Evolutionary conservation across 2,329 filamentous ascomycete genomes (phyloP), one percentile per base, ranked within the genome.

Genomic region (Cladosporium oxysporum): DNA sequence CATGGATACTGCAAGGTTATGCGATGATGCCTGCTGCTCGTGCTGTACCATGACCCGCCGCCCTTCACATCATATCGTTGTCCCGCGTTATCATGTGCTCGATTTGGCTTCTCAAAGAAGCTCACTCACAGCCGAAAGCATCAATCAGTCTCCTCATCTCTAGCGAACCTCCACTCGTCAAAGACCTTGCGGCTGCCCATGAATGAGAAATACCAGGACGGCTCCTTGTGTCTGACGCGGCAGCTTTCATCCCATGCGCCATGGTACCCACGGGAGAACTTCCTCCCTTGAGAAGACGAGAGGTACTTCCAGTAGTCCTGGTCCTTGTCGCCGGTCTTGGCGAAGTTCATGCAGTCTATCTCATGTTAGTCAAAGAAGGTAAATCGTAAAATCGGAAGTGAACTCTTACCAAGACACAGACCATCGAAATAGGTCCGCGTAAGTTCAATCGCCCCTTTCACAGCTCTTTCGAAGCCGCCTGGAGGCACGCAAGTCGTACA

Each of bases 201-300:
- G 64, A 72, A 78, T 1, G 70, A 73, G 21, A 70, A 70, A 62
- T 75, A 77, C 75, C 76, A 78, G 0, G 71, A 73, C 26, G 71
- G 67, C 60, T 76, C 62, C 8, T 65, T 66, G 60, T 78, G 76
- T 6, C 47, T 59, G 49, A 75, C 65, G 7, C 75, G 69, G 49
- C 71, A 77, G 5, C 66, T 49, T 6, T 59, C 63, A 53, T 75
- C 74, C 71, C 73, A 77, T 3, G 66, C 64, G 10, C 31, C 31
- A 11, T 10, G 11, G 31, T 33, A 33, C 31, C 31, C 31, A 33
- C 31, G 31, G 11, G 7, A 10, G 31, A 33, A 33, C 10, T 33
- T 33, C 31, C 10, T 33, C 10, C 10, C 10, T 11, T 33, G 31
- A 11, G 7, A 11, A 5, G 35, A 57, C 8, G 58, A 28, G 57